Percentiles rank a stretch among this genome's conserved stretches.
These are phyloP conservation scores for Huntiella abstrusa DNA, from an alignment of 2,329 filamentous ascomycete species.

Conservation along the genomic window DNA sequence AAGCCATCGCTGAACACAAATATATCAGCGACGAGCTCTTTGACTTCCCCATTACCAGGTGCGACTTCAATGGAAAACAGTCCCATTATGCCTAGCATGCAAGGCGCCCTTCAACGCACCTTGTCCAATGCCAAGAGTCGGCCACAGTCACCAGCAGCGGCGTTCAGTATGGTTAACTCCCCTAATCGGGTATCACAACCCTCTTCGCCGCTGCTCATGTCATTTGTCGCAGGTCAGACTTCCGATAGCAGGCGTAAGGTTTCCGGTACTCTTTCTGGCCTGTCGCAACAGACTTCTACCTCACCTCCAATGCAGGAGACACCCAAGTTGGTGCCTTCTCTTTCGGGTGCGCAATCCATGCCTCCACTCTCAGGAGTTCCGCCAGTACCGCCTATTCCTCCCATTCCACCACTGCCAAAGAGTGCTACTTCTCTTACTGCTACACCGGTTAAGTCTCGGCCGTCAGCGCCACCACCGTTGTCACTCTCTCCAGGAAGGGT, in stretches of 20 bases:
- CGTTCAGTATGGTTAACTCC: conserved; percentile 58
- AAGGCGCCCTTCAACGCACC: conserved; percentile 57
- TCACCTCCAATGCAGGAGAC: conserved; percentile 4
- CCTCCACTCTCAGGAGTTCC: not conserved
- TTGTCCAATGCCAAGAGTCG: conserved; percentile 73
- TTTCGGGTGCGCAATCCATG: conserved; percentile 23
- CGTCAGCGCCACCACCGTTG: conserved; percentile 30
- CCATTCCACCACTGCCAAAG: conserved; percentile 35
- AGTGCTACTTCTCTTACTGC: conserved; percentile 34
- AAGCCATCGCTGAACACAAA: conserved; percentile 32
- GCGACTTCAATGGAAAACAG: conserved; percentile 64
- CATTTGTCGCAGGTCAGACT: conserved; percentile 73
- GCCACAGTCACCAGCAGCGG: conserved; percentile 63
- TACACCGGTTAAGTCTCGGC: conserved; percentile 38
- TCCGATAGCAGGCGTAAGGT: conserved; percentile 70
- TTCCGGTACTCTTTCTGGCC: conserved; percentile 69
- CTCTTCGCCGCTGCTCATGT: conserved; percentile 83
- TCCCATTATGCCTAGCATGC: conserved; percentile 43
- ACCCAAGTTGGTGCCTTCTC: conserved; percentile 19
- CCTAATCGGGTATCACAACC: conserved; percentile 29
- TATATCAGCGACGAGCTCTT: conserved; percentile 17
- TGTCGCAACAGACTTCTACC: conserved; percentile 54
- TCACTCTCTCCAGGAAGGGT: conserved; percentile 45
- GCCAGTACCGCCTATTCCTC: not conserved
- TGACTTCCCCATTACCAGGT: conserved; percentile 20